Base-by-base conservation (phyloP, 108 stramenopile species). In the Cylindrotheca closterium region DNA sequence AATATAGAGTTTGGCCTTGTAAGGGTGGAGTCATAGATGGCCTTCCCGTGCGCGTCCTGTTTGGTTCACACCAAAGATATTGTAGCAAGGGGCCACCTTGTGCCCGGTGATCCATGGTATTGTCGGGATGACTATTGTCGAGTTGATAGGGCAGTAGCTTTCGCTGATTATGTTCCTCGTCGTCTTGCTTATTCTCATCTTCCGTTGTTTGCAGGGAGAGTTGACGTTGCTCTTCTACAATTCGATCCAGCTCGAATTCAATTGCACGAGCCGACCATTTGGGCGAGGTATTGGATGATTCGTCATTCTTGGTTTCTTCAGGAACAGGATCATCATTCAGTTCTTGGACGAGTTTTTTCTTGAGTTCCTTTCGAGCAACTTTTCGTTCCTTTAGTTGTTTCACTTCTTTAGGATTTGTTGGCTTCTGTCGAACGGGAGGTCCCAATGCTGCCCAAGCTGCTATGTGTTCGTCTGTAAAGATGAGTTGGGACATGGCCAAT, bases 1-100 rank as follows among this genome's bases (percentile, higher is more conserved):
- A 57, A 71, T 76, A 93, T 10, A 89, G 51, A 8, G 88, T 73
- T 50, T 82, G 81, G 2, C 85, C 79, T 2, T 65, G 46, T 15
- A 81, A 15, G 45, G 71, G 61, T 46, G 75, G 70, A n/a, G n/a
- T n/a, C n/a, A n/a, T n/a, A n/a, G n/a, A n/a, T n/a, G n/a, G n/a
- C n/a, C n/a, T n/a, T n/a, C n/a, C n/a, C n/a, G n/a, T n/a, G n/a
- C n/a, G n/a, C n/a, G n/a, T n/a, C n/a, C n/a, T n/a, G 4, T 71
- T 51, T 37, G 33, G 19, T 8, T 28, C 32, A 33, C 63, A 68
- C 75, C 75, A 77, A 23, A 81, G 27, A 55, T 66, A 72, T 30
- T 54, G 23, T 33, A 81, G 30, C 21, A 60, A 31, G 8, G 80
- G 80, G 23, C 80, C 80, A 17, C 68, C 60, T 45, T 73, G 34